These are phyloP conservation scores for Letharia columbiana DNA, from an alignment of 495 filamentous ascomycete genomes.

Conservation along the genomic window DNA sequence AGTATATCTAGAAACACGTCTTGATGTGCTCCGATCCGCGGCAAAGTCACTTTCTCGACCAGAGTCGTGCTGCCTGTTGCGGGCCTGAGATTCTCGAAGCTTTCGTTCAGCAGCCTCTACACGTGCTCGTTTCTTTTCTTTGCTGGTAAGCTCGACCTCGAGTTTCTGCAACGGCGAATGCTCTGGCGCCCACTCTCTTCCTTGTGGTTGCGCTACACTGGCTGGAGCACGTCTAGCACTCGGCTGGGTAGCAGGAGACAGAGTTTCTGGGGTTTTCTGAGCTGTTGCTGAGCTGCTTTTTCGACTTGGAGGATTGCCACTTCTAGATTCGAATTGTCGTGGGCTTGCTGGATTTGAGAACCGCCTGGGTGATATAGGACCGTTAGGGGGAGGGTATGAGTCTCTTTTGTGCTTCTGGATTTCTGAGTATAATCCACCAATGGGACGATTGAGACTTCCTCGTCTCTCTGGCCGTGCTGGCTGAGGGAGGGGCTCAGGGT, in stretches of 20 bases:
- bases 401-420: slow-evolving; percentile 23
- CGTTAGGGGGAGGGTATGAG: slow-evolving; percentile 19
- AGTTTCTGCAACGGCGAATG: slow-evolving; percentile 87
- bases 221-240: slow-evolving; percentile 35
- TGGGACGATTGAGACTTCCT: slow-evolving; percentile 22
- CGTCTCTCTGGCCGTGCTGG: slow-evolving; percentile 15
- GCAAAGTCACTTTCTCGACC: background rate
- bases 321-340: slow-evolving; percentile 11
- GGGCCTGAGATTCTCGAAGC: slow-evolving; percentile 42
- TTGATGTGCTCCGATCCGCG: slow-evolving; percentile 6
- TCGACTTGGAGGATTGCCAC: slow-evolving; percentile 4
- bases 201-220: slow-evolving; percentile 25
- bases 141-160: slow-evolving; percentile 83
- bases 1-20: slow-evolving; percentile 8
- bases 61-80: slow-evolving; percentile 4
- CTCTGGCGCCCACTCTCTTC: slow-evolving; percentile 56
- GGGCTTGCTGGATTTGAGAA: slow-evolving; percentile 20
- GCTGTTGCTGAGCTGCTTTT: slow-evolving; percentile 8
- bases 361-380: slow-evolving; percentile 15
- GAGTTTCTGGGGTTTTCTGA: background rate
- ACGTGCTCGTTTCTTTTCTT: slow-evolving; percentile 78
- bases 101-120: slow-evolving; percentile 68
- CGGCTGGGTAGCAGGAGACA: slow-evolving; percentile 25
- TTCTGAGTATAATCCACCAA: slow-evolving; percentile 23
- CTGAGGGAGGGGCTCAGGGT: slow-evolving; percentile 7